These are phyloP conservation scores for Salix arbutifolia DNA, from an alignment of 345 rosid species.

Conservation along the genomic window DNA sequence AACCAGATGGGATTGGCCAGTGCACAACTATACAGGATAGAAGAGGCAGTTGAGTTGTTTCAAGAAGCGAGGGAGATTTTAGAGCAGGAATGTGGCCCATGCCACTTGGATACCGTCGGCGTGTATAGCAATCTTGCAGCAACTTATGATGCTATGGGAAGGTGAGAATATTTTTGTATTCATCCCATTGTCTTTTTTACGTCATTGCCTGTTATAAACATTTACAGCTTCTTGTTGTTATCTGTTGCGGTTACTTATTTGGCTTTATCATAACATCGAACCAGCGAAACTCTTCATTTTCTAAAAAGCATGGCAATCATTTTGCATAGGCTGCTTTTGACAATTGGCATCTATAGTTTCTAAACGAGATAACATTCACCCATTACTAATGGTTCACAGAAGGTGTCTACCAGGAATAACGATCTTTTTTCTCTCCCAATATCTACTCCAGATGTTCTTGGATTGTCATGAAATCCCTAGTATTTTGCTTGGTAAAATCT, in stretches of 20 bases:
- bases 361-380: not conserved
- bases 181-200: not conserved
- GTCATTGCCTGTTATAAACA: not conserved
- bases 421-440: not conserved
- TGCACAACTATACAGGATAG: conserved; percentile 85
- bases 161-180: conserved; percentile 34
- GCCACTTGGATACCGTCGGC: conserved; percentile 89
- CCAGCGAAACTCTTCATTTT: not conserved
- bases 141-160: conserved; percentile 95
- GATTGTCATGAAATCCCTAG: not conserved
- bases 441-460: not conserved
- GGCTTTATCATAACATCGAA: not conserved
- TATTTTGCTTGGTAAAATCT: not conserved
- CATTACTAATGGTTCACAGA: not conserved
- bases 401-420: not conserved
- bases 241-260: not conserved
- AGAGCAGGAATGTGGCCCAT: conserved; percentile 81
- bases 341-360: not conserved
- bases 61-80: conserved; percentile 83
- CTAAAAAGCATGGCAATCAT: not conserved
- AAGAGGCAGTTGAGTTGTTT: conserved; percentile 84
- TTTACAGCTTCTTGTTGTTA: not conserved
- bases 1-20: conserved; percentile 97
- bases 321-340: not conserved
- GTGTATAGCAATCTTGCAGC: conserved; percentile 96